Evolutionary conservation across 345 rosid species (phyloP), one percentile per base, ranked within the genome.

Genomic region (Garcia nutans): DNA sequence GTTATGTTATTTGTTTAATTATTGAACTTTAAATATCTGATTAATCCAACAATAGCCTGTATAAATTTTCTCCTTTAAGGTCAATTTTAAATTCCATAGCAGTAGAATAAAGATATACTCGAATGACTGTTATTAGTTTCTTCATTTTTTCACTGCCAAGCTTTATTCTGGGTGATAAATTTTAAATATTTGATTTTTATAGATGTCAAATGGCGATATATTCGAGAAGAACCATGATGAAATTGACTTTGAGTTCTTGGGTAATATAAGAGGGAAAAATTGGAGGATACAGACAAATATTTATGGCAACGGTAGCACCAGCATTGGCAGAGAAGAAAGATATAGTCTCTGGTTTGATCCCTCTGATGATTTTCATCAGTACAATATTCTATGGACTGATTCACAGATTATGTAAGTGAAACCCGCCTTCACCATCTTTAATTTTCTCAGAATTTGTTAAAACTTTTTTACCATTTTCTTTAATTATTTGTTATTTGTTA

Each of bases 211-310:
- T 84, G 99, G 98, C 33, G 99, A 96, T 76, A 87, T 84, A 41
- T 96, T 85, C 74, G 88, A 90, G 92, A 96, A 89, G 88, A 96
- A 92, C 78, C 99, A 96, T 52, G 99, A 96, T 76, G 99, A 96
- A 79, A 96, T 96, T 42, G 99, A 96, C 86, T 96, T 96, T 73
- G 98, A 96, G 88, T 96, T 96, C 85, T 80, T 96, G 84, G 99
- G 99, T 5, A 96, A 96, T 82, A 93, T 96, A 26, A 92, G 98
- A 88, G 99, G 98, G 73, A 93, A 89, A 82, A 90, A 96, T 63
- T 96, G 99, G 99, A 96, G 99, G 89, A 88, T 96, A 84, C 99
- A 96, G 86, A 96, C 99, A 57, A 96, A 96, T 59, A 70, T 93
- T 70, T 96, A 96, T 60, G 99, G 98, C 66, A 92, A 96, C 84